Evolutionary conservation across 352 stramenopile genomes (phyloP).

Genomic region (Saprolegnia diclina): DNA sequence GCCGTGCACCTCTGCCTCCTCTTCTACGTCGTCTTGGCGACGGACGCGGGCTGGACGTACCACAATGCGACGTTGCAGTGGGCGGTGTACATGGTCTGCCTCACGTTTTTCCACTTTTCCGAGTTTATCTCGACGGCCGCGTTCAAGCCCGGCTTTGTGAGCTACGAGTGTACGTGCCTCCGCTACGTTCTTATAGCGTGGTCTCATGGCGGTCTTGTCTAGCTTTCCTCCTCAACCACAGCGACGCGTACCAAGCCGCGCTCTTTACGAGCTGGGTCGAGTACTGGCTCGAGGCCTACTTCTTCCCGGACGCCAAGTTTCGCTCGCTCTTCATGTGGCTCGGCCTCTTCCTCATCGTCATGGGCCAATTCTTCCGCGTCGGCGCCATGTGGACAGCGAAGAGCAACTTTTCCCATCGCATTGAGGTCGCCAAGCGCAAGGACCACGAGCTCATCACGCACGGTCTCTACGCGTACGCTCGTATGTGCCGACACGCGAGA

Average conservation of each 20-base stretch:
- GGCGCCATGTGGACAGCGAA: slow-evolving; percentile 90
- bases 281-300: slow-evolving; percentile 88
- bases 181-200: not conserved
- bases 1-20: slow-evolving; percentile 51
- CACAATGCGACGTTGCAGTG: slow-evolving; percentile 42
- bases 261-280: slow-evolving; percentile 76
- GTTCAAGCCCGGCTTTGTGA: slow-evolving; percentile 69
- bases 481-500: not conserved
- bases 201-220: slow-evolving; percentile 1
- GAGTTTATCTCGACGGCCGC: slow-evolving; percentile 80
- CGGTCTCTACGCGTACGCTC: slow-evolving; percentile 69
- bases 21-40: slow-evolving; percentile 36
- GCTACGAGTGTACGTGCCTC: slow-evolving; percentile 63
- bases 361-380: slow-evolving; percentile 85
- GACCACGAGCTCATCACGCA: slow-evolving; percentile 92
- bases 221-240: slow-evolving; percentile 90
- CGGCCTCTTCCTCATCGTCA: slow-evolving; percentile 64
- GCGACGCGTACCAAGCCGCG: slow-evolving; percentile 83
- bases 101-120: slow-evolving; percentile 78
- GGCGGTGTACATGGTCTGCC: slow-evolving; percentile 64
- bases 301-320: slow-evolving; percentile 71
- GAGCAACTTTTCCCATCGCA: slow-evolving; percentile 94
- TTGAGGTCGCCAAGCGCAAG: slow-evolving; percentile 90
- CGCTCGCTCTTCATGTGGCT: slow-evolving; percentile 46
- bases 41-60: slow-evolving; percentile 41